These are phyloP conservation scores for Pseudocercospora musae DNA, from an alignment of 2,329 filamentous ascomycete species.

Conservation along the genomic window DNA sequence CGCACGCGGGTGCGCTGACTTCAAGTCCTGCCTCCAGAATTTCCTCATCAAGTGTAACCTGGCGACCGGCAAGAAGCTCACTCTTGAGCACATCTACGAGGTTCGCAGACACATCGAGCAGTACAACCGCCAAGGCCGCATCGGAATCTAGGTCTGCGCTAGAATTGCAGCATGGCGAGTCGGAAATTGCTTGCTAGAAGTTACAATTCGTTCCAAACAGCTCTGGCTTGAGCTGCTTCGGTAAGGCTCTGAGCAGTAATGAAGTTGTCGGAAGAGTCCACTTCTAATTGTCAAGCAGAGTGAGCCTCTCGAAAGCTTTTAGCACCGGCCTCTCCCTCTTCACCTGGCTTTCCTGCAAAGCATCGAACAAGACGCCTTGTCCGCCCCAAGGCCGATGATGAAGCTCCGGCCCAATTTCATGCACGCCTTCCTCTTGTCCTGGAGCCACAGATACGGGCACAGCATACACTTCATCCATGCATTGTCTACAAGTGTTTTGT, in stretches of 20 bases:
- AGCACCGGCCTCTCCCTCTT: conserved; percentile 51
- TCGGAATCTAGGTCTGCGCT: no score
- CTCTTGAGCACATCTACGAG: neutral
- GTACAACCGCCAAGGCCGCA: neutral
- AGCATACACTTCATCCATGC: conserved; percentile 65
- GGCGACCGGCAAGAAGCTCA: neutral
- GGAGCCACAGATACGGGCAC: conserved; percentile 4
- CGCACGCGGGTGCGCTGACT: neutral
- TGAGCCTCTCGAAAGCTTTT: conserved; percentile 49
- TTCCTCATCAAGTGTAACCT: neutral
- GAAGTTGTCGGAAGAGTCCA: neutral
- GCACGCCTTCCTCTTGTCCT: neutral
- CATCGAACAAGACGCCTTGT: conserved; percentile 47
- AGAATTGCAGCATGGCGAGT: no score
- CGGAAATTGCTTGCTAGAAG: no score
- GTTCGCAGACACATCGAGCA: neutral
- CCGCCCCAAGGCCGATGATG: conserved; percentile 39
- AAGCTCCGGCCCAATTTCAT: conserved; percentile 20
- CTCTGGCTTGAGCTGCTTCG: no score
- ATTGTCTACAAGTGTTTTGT: conserved; percentile 62
- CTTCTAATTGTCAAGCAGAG: conserved; percentile 35
- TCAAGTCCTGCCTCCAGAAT: neutral
- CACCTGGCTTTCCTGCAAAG: conserved; percentile 37
- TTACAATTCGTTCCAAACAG: no score
- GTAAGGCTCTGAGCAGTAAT: no score